Evolutionary conservation across 1,284 basidiomycete genomes (phyloP), one percentile per base, ranked within the genome.

Genomic region (Microbotryum silenes-acaulis): DNA sequence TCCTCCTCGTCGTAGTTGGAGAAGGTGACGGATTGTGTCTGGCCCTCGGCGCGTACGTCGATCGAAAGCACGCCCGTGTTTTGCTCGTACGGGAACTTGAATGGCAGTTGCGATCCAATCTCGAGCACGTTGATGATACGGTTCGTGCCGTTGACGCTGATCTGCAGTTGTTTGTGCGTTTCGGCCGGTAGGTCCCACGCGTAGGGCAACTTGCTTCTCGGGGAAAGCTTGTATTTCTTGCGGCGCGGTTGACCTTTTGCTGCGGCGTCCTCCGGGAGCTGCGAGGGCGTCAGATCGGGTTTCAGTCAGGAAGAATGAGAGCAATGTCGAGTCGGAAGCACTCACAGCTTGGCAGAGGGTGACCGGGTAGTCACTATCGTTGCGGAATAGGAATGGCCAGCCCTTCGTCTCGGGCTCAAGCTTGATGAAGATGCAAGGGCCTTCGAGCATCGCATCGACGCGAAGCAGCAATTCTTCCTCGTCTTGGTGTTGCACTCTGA

Each of bases 111-210:
- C 64, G 89, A 84, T 53, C 96, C 96, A 51, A 99, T 98, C 75
- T 97, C 96, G 83, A 97, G 87, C 63, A 97, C 86, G 73, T 98
- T 96, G 58, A 98, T 80, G 27, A 82, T 78, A 47, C 90, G 82
- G n/a, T 84, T 82, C 51, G 82, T 78, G 20, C 82, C 81, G 51
- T 86, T 85, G 59, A 86, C 81, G 18, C 76, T 77, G 45, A 74
- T 67, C n/a, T 84, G 77, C 48, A 99, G 80, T 68, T 85, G 86
- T 78, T 97, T 98, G 71, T 88, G 85, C 58, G 79, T 79, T 3
- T 86, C 85, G 10, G 92, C 89, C 1, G 96, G 96, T 67, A 83
- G 85, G 74, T 99, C 96, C 96, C 96, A 99, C 7, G 92, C 88
- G 73, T 97, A 99, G 56, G 81, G 78, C 58, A 82, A 75, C 49